These are phyloP conservation scores for Coemansia javaensis DNA, from an alignment of 192 early-diverging fungal genomes.

Conservation along the genomic window DNA sequence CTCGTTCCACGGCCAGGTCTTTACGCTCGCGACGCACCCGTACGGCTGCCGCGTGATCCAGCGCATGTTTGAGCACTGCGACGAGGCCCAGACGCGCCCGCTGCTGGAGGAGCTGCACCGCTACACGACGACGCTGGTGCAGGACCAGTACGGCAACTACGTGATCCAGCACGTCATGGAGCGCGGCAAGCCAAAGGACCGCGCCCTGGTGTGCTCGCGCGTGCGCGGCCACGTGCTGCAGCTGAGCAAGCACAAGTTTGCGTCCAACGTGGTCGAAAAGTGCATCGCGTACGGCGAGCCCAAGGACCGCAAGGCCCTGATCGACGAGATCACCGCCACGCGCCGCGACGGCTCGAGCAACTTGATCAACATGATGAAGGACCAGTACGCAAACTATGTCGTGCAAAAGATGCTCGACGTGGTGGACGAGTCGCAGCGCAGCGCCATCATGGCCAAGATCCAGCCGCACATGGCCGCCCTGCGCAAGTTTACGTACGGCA, in stretches of 20 bases:
- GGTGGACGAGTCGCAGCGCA: constrained; percentile 85
- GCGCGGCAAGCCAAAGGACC: constrained; percentile 83
- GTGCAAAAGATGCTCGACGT: constrained; percentile 99
- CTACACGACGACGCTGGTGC: constrained; percentile 85
- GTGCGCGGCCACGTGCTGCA: constrained; percentile 88
- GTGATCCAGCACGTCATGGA: constrained; percentile 99
- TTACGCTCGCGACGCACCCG: constrained; percentile 92
- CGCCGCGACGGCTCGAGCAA: constrained; percentile 75
- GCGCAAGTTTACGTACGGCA: constrained; percentile 98
- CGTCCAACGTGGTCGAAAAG: constrained; percentile 97
- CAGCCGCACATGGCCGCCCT: constrained; percentile 85
- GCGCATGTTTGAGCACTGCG: constrained; percentile 98
- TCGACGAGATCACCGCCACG: constrained; percentile 87
- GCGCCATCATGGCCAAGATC: constrained; percentile 84
- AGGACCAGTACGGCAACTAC: constrained; percentile 99
- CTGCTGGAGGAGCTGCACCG: constrained; percentile 93
- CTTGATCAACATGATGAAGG: constrained; percentile 97
- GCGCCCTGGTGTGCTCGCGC: constrained; percentile 79
- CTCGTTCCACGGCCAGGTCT: constrained; percentile 96
- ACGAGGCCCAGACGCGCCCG: constrained; percentile 76
- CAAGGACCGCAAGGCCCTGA: constrained; percentile 77
- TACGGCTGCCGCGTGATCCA: constrained; percentile 99
- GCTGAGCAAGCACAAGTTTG: constrained; percentile 99
- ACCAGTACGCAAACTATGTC: constrained; percentile 99
- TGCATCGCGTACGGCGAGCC: constrained; percentile 92